Conservation (phyloP, 176 grass and related monocot species). For the Musa beccarii region DNA sequence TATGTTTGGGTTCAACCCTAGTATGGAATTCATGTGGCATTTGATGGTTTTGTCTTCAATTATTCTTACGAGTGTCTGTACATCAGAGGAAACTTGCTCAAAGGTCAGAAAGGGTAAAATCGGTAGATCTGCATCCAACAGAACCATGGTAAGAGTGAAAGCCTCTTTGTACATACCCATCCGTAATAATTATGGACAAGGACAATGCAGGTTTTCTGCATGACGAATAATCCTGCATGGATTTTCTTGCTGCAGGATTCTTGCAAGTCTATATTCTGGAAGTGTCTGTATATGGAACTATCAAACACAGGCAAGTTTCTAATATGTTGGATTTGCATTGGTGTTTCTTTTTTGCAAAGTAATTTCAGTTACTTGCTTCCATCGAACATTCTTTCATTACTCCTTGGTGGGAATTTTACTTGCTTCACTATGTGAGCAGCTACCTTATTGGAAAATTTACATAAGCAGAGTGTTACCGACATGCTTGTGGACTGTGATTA, state of each 20-base stretch:
- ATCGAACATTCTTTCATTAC: too few relatives aligned
- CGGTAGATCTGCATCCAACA: constrained; percentile 89
- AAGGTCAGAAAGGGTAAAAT: constrained; percentile 91
- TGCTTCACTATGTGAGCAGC: neutral
- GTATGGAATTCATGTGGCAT: constrained; percentile 8
- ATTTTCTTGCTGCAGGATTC: constrained; percentile 46
- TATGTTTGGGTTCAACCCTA: neutral
- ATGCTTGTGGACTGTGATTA: neutral
- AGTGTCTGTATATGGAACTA: constrained; percentile 99
- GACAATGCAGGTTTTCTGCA: neutral
- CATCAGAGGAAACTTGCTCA: constrained; percentile 93
- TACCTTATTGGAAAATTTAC: neutral
- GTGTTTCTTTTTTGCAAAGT: too few relatives aligned
- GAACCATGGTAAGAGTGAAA: constrained; percentile 79
- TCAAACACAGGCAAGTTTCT: constrained; percentile 64
- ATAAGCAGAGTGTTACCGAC: neutral
- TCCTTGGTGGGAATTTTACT: neutral
- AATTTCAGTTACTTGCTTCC: too few relatives aligned
- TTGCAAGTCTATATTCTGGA: constrained; percentile 89
- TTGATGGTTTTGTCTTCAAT: constrained; percentile 14
- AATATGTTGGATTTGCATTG: neutral
- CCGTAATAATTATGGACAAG: neutral
- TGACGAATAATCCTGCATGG: neutral
- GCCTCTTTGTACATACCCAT: neutral
- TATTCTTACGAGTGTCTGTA: constrained; percentile 18